Conservation (phyloP, 805 yeast genomes). For the Candida andamanensis region DNA sequence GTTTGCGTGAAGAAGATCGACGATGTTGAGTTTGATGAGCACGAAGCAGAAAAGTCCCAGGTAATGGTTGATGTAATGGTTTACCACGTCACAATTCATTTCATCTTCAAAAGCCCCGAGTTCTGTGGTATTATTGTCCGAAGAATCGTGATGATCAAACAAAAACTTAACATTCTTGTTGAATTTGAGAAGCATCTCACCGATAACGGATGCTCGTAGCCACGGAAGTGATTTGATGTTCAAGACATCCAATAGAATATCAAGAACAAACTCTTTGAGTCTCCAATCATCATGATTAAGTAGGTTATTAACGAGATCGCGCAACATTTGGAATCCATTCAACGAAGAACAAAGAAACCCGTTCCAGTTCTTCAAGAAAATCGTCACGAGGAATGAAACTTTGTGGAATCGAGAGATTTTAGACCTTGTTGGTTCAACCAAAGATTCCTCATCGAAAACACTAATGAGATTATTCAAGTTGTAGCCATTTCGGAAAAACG, state of each 20-base stretch:
- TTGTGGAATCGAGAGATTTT: conserved; percentile 49
- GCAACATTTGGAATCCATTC: conserved; percentile 50
- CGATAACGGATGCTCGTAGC: conserved; percentile 25
- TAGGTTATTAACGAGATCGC: conserved; percentile 57
- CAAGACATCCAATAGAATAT: conserved; percentile 64
- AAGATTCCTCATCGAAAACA: conserved; percentile 55
- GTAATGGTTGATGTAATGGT: conserved; percentile 51
- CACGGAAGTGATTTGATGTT: conserved; percentile 56
- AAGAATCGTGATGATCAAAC: background rate
- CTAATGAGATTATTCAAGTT: conserved; percentile 62
- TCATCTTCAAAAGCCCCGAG: background rate
- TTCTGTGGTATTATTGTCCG: conserved; percentile 1
- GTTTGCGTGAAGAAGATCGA: conserved; percentile 40
- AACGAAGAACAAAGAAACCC: conserved; percentile 67
- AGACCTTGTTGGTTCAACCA: conserved; percentile 35
- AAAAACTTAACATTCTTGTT: conserved; percentile 3
- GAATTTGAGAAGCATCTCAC: conserved; percentile 13
- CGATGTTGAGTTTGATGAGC: conserved; percentile 48
- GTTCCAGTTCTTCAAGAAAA: conserved; percentile 64
- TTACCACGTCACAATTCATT: conserved; percentile 4
- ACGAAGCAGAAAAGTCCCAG: conserved; percentile 55
- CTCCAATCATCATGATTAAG: conserved; percentile 50
- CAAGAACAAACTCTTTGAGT: conserved; percentile 60
- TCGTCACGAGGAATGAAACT: conserved; percentile 53
- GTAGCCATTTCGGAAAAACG: conserved; percentile 50